A percentile compares a stretch with the other conserved stretches of the same genome.
Evolutionary conservation across 192 early-diverging fungal species (phyloP).

Genomic region (Coemansia sp.): DNA sequence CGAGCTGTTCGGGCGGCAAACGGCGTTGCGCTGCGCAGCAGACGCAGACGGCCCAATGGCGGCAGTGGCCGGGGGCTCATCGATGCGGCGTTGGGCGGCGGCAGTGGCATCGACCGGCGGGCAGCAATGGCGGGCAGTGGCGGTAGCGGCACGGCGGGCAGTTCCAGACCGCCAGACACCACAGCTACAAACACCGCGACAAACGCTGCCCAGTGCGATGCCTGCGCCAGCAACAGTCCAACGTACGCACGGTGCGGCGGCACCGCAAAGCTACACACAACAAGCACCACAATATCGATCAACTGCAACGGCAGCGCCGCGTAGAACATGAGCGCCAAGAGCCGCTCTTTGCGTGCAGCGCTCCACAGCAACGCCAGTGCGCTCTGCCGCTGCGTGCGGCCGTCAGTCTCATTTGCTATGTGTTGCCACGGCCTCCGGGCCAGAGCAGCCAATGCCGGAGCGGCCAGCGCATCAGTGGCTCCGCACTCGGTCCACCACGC

Average conservation of each 20-base stretch:
- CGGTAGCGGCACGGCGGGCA: constrained; percentile 31
- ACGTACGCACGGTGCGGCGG: constrained; percentile 38
- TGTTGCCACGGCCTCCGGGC: constrained; percentile 9
- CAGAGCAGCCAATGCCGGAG: constrained; percentile 8
- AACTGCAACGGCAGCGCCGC: constrained; percentile 27
- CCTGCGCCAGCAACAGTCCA: constrained; percentile 43
- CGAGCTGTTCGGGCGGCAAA: constrained; percentile 17
- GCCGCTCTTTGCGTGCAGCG: constrained; percentile 36
- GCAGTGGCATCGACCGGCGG: constrained; percentile 38
- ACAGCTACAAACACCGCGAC: constrained; percentile 21
- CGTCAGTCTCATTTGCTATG: background rate
- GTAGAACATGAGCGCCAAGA: constrained; percentile 13
- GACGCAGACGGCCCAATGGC: constrained; percentile 34
- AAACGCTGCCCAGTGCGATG: constrained; percentile 40
- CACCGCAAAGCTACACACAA: constrained; percentile 29
- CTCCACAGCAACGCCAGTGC: constrained; percentile 39
- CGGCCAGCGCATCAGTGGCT: background rate
- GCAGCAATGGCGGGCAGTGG: constrained; percentile 35
- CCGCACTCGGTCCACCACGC: constrained; percentile 13
- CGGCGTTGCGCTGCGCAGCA: constrained; percentile 29
- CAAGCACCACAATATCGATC: constrained; percentile 18
- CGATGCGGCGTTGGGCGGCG: constrained; percentile 21
- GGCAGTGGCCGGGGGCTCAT: constrained; percentile 12
- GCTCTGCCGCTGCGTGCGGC: background rate
- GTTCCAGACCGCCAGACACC: constrained; percentile 13